phyloP scores from a whole-genome alignment of 2,329 filamentous ascomycete species.

The Nemania sp. region DNA sequence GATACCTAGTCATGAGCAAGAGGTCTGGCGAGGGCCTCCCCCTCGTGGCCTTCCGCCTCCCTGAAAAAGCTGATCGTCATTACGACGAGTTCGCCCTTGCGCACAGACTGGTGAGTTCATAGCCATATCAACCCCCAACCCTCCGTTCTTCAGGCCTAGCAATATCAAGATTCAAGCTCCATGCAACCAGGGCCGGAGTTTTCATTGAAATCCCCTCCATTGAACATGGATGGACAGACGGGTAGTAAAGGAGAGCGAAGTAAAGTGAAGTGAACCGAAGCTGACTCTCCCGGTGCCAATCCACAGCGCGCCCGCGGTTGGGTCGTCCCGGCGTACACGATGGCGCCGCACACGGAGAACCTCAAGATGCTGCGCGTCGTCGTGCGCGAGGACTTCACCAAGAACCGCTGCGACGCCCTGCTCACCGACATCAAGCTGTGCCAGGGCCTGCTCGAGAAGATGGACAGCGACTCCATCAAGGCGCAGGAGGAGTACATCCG shows the following conservation, averaged over 20 bases:
- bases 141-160: no score
- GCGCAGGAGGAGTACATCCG: constrained; percentile 70
- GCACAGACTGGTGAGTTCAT: constrained; percentile 66
- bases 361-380: constrained; percentile 93
- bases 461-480: constrained; percentile 73
- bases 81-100: constrained; percentile 81
- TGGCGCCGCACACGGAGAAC: constrained; percentile 83
- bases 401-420: constrained; percentile 78
- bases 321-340: constrained; percentile 96
- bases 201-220: no score
- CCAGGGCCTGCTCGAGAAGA: constrained; percentile 69
- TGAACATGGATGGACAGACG: not conserved
- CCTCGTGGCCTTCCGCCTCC: constrained; percentile 84
- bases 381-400: constrained; percentile 88
- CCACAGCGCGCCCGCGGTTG: constrained; percentile 73
- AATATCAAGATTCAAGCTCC: no score
- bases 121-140: not conserved
- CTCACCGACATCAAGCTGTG: constrained; percentile 80
- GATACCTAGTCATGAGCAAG: constrained; percentile 70
- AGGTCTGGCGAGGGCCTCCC: constrained; percentile 78
- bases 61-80: constrained; percentile 56
- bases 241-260: not conserved
- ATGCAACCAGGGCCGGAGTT: no score
- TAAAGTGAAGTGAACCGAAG: not conserved
- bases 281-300: not conserved